Conservation (phyloP, 805 yeast species). For the Scheffersomyces coipomensis region DNA sequence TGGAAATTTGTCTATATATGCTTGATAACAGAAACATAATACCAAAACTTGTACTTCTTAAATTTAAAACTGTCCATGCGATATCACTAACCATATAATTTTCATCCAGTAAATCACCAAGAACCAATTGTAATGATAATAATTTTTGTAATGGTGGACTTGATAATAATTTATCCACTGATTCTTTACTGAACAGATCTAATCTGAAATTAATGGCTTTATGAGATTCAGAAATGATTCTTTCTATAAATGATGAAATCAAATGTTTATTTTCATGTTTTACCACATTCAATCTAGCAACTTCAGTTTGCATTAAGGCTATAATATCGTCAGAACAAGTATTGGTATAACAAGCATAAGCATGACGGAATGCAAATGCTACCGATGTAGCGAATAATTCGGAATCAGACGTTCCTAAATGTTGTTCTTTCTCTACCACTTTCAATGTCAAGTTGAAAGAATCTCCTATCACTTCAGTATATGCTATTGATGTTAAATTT, state of each 20-base stretch:
- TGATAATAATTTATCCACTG: slow-evolving; percentile 69
- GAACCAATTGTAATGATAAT: slow-evolving; percentile 62
- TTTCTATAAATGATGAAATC: slow-evolving; percentile 23
- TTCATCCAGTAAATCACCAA: slow-evolving; percentile 45
- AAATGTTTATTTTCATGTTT: slow-evolving; percentile 8
- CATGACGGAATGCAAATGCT: slow-evolving; percentile 64
- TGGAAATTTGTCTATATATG: slow-evolving; percentile 63
- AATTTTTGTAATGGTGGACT: slow-evolving; percentile 78
- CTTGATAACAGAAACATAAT: slow-evolving; percentile 60
- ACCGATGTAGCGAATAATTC: slow-evolving; percentile 47
- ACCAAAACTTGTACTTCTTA: slow-evolving; percentile 71
- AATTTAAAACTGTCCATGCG: slow-evolving; percentile 64
- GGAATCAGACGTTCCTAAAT: slow-evolving; percentile 19
- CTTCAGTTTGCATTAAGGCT: slow-evolving; percentile 50
- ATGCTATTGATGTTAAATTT: slow-evolving; percentile 42
- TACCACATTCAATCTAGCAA: slow-evolving; percentile 21
- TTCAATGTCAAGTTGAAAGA: slow-evolving; percentile 13
- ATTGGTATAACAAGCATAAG: slow-evolving; percentile 68
- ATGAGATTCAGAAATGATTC: slow-evolving; percentile 65
- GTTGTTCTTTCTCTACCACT: slow-evolving; percentile 16
- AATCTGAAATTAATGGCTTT: slow-evolving; percentile 71
- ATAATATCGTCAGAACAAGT: slow-evolving; percentile 69
- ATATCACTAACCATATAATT: slow-evolving; percentile 43
- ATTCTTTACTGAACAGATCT: slow-evolving; percentile 64
- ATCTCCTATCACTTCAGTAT: slow-evolving; percentile 14